Base-by-base conservation (phyloP, 495 filamentous ascomycete genomes). In the Neurospora terricola region DNA sequence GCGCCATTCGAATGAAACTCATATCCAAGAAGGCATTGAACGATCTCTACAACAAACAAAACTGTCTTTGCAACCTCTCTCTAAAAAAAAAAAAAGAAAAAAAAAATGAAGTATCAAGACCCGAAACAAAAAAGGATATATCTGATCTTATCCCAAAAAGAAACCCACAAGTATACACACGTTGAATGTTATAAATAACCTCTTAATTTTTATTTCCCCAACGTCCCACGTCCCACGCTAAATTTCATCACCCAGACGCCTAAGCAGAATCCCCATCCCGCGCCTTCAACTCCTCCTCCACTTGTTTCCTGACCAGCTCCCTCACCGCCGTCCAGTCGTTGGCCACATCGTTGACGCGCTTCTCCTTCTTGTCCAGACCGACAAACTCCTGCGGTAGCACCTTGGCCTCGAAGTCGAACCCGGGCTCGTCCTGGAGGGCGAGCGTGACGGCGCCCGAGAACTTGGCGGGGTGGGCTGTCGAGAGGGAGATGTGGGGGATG, bases 391-490 rank as follows among this genome's bases (percentile, higher is more conserved):
- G 78, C 8, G 95, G 94, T 69, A 96, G 84, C 5, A 97, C 91
- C 54, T 89, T 83, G 72, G 81, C 83, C 54, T 90, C 83, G 78
- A 96, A 97, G 69, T 86, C 84, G 75, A 94, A 98, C 0, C 85
- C 87, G 8, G 83, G 75, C 80, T 91, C 85, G 27, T 85, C 87
- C 34, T 87, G 86, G 81, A 98, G 82, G 1, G 94, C 94, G 42
- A 89, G 76, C 72, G 91, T 87, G 5, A 98, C 94, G 0, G 92
- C 94, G 68, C 87, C 86, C 11, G 89, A 88, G 79, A 98, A 98
- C 81, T 98, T 98, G 48, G 94, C 95, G 4, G 95, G 95, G 83
- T 98, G 95, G 10, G 94, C 94, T 3, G 95, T 98, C 6, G 93
- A 91, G 6, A 98, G 88, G 4, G 93, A 89, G 79, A 99, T 92